Evolutionary conservation across 345 rosid genomes (phyloP).

Genomic region (Lepidium sativum): DNA sequence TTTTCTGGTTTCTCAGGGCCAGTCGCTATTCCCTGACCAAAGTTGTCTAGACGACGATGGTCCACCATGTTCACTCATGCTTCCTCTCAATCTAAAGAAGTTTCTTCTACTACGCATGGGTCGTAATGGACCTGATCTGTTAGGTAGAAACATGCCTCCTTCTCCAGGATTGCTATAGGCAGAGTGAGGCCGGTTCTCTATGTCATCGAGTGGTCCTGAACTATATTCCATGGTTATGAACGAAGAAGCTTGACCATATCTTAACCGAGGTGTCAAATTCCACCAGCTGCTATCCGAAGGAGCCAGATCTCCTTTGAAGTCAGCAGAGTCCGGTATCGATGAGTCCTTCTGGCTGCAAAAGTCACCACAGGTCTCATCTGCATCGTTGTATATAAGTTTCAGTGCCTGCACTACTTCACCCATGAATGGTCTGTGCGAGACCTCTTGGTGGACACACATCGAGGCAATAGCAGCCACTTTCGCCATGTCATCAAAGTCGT

Average conservation of each 20-base stretch:
- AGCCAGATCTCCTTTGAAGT: conserved; percentile 65
- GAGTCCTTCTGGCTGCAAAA: conserved; percentile 81
- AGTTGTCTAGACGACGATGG: conserved; percentile 28
- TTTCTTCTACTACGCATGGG: conserved; percentile 59
- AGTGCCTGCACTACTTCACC: conserved; percentile 99
- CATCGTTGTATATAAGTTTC: conserved; percentile 83
- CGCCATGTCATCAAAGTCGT: conserved; percentile 85
- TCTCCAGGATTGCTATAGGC: conserved; percentile 50
- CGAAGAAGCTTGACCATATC: conserved; percentile 69
- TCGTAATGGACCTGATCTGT: conserved; percentile 88
- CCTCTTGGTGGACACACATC: conserved; percentile 97
- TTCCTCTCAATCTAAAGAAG: conserved; percentile 68
- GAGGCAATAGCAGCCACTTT: conserved; percentile 98
- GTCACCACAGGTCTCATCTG: conserved; percentile 75
- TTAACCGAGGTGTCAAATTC: conserved; percentile 76
- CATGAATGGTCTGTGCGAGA: conserved; percentile 92
- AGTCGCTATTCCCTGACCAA: conserved; percentile 24
- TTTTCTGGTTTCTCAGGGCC: conserved; percentile 17
- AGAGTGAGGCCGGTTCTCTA: conserved; percentile 62
- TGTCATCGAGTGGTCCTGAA: conserved; percentile 69
- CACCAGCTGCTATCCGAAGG: conserved; percentile 91
- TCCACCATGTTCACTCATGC: conserved; percentile 92
- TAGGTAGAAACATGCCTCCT: conserved; percentile 31
- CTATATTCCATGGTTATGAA: conserved; percentile 95
- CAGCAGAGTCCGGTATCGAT: conserved; percentile 61